These are phyloP conservation scores for Melampsora americana DNA, from an alignment of 1,284 basidiomycete species.

Conservation along the genomic window DNA sequence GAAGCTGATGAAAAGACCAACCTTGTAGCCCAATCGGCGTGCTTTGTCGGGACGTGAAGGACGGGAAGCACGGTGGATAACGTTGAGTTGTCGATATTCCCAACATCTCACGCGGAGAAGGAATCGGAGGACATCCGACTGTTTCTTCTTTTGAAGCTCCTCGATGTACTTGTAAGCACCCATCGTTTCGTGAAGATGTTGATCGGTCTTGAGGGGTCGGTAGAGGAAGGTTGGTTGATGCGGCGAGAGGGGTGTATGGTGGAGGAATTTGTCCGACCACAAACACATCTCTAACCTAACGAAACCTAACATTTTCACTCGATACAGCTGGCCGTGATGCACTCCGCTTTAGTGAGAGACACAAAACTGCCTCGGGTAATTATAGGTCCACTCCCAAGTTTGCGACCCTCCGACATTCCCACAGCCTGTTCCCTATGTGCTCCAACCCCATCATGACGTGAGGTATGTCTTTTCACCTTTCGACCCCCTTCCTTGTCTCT, in stretches of 20 bases:
- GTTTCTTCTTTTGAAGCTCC: constrained; percentile 65
- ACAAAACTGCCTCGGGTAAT: not conserved
- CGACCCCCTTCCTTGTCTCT: not conserved
- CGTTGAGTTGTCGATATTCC: constrained; percentile 97
- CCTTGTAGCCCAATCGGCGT: constrained; percentile 94
- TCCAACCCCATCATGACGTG: too few relatives aligned
- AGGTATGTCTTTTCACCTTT: not conserved
- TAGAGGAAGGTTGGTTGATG: not conserved
- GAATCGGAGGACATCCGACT: constrained; percentile 79
- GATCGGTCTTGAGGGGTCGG: constrained; percentile 15
- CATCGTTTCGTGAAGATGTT: constrained; percentile 46
- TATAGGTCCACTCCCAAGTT: not conserved
- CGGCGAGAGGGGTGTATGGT: not conserved
- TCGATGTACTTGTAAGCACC: constrained; percentile 91
- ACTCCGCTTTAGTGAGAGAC: not conserved
- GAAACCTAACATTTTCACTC: not conserved
- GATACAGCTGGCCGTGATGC: not conserved
- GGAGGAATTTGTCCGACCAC: not conserved
- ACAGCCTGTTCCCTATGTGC: too few relatives aligned
- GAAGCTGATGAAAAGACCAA: not conserved
- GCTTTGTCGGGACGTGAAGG: constrained; percentile 99
- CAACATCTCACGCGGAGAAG: constrained; percentile 97
- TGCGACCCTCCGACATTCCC: too few relatives aligned
- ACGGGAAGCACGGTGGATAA: constrained; percentile 95
- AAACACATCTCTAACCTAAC: not conserved